These are phyloP conservation scores for Ophiostoma sp. DNA, from an alignment of 2,329 filamentous ascomycete genomes.

Conservation along the genomic window DNA sequence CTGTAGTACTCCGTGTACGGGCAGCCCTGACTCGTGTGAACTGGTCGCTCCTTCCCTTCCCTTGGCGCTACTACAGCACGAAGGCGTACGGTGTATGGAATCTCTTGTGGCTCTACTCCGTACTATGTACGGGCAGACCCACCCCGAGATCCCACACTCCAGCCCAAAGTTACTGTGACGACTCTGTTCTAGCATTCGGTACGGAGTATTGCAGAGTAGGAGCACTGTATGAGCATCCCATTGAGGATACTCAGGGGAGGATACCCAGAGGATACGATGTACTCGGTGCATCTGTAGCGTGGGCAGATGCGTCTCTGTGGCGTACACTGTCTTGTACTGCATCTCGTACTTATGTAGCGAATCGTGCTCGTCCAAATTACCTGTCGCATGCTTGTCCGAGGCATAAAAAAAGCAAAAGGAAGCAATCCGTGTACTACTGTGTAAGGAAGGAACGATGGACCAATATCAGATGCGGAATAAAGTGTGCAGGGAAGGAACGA, in stretches of 20 bases:
- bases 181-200: not conserved
- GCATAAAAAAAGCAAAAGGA: not conserved
- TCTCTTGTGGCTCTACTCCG: conserved; percentile 2
- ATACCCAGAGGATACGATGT: no score
- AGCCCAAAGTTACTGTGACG: not conserved
- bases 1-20: no score
- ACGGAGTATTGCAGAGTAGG: not conserved
- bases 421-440: not conserved
- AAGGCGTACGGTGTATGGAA: not conserved
- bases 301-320: no score
- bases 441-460: not conserved
- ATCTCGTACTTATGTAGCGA: not conserved
- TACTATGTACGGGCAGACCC: not conserved
- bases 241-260: not conserved
- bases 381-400: not conserved
- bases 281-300: not conserved
- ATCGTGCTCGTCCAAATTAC: not conserved
- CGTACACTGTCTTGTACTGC: no score
- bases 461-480: not conserved
- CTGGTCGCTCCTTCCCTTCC: not conserved
- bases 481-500: not conserved
- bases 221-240: not conserved
- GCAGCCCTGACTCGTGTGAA: conserved; percentile 9
- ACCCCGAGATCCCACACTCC: not conserved
- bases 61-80: not conserved